A percentile compares a stretch with the other conserved stretches of the same genome.
These are phyloP conservation scores for Diplosphaera chodatii DNA, from an alignment of 139 green algal genomes.

Conservation along the genomic window DNA sequence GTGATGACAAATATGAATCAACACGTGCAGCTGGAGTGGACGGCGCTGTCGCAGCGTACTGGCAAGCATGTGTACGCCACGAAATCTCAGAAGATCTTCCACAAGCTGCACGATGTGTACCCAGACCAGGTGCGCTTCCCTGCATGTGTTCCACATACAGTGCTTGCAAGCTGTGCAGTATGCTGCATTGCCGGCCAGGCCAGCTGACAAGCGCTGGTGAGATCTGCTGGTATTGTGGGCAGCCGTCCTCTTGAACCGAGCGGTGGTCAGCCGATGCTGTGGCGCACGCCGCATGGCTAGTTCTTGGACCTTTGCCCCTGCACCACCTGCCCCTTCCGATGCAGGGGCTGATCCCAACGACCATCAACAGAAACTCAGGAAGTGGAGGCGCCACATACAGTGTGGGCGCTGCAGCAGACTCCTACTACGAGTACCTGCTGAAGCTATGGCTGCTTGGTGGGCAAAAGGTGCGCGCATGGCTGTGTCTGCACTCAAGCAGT, in stretches of 20 bases:
- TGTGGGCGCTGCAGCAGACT: constrained; percentile 26
- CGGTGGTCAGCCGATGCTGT: too few species aligned
- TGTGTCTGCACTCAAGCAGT: background rate
- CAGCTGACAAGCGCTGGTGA: background rate
- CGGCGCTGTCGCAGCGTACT: constrained; percentile 46
- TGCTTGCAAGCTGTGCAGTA: too few species aligned
- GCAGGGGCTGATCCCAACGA: constrained; percentile 11
- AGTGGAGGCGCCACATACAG: background rate
- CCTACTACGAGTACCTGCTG: constrained; percentile 36
- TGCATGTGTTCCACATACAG: too few species aligned
- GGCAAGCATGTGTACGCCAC: constrained; percentile 40
- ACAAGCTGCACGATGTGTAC: constrained; percentile 10
- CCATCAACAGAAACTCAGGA: constrained; percentile 11
- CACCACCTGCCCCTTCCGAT: background rate
- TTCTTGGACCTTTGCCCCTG: too few species aligned
- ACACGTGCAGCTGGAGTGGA: constrained; percentile 69
- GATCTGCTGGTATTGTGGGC: too few species aligned
- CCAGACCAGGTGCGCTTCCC: constrained; percentile 6
- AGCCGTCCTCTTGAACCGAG: too few species aligned
- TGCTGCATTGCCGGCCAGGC: too few species aligned
- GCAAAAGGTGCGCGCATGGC: background rate
- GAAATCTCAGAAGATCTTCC: constrained; percentile 23
- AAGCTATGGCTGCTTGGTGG: constrained; percentile 9
- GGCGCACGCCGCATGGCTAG: background rate
- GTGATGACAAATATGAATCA: too few species aligned